Base-by-base conservation (phyloP, 2,329 filamentous ascomycete species). In the Polytolypa hystricis region DNA sequence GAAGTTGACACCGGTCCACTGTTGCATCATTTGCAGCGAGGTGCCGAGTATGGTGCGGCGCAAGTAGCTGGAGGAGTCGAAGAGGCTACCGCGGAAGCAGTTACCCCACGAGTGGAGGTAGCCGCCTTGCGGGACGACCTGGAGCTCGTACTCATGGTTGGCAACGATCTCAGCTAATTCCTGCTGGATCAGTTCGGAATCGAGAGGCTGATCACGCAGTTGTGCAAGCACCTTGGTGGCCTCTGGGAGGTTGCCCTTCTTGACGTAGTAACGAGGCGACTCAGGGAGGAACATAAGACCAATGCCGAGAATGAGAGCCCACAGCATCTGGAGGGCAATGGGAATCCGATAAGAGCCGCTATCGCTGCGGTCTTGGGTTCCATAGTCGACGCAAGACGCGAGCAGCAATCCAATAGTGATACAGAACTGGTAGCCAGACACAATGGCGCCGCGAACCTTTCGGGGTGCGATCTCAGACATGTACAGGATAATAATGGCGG, bases 1-100 rank as follows among this genome's bases (percentile, higher is more conserved):
- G 64, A 89, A 93, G 72, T 93, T 93, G 64, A 93, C 81, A 69
- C 85, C 84, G 17, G 83, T 87, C 75, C 74, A 47, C 62, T 83
- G 79, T 62, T 84, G 80, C 78, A 84, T 83, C 79, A 84, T 84
- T 67, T 84, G 80, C 21, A 84, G 67, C 17, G 77, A 79, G 30
- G 75, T 81, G 50, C 80, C 80, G 30, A 84, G 69, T 41, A 84
- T 75, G 17, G 79, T 80, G 47, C 77, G 74, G 52, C 80, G 79
- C 38, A 83, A 38, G 47, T 67, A 67, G 52, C 67, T 70, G 55
- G 66, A 69, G 15, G 70, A 63, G 40, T 66, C 58, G 54, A 61
- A 69, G 42, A 73, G 53, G 33, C 64, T 67, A 34, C 74, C 74
- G 27, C 54, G 58, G 66, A 78, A 78, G 64, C 74, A 77, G 59